phyloP scores from a whole-genome alignment of 2,329 filamentous ascomycete species.

The Cladosporium sp. region DNA sequence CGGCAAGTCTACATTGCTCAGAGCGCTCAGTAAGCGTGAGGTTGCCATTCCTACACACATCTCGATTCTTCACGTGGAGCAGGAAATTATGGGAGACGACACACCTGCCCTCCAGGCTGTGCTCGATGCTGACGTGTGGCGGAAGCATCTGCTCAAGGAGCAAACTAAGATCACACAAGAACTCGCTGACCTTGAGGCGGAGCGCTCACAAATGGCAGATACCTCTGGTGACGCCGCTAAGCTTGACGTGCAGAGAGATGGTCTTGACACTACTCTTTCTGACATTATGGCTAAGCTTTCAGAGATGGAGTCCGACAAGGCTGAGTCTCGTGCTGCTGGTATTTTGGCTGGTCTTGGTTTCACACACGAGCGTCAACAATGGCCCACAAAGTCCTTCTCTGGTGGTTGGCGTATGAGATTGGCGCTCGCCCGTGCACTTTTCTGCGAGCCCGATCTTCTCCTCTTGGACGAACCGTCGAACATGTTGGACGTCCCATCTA shows the following conservation, averaged over 20 bases:
- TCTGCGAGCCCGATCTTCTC: slow-evolving; percentile 94
- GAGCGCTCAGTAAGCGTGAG: slow-evolving; percentile 89
- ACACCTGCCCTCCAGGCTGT: slow-evolving; percentile 94
- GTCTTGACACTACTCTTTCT: slow-evolving; percentile 83
- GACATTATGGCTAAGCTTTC: slow-evolving; percentile 90
- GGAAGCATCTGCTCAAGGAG: slow-evolving; percentile 88
- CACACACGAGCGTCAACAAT: slow-evolving; percentile 88
- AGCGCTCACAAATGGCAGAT: slow-evolving; percentile 80
- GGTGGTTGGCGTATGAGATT: slow-evolving; percentile 99
- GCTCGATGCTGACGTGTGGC: slow-evolving; percentile 96
- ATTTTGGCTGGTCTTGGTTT: slow-evolving; percentile 97
- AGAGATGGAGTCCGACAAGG: slow-evolving; percentile 99
- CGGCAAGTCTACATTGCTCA: slow-evolving; percentile 78
- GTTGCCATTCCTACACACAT: slow-evolving; percentile 95
- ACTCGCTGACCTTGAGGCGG: slow-evolving; percentile 73
- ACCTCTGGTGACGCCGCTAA: slow-evolving; percentile 85
- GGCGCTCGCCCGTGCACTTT: slow-evolving; percentile 88
- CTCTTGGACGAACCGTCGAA: slow-evolving; percentile 99
- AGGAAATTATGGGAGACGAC: slow-evolving; percentile 96
- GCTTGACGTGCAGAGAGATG: slow-evolving; percentile 84
- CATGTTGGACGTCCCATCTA: slow-evolving; percentile 99
- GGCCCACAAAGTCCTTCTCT: slow-evolving; percentile 94
- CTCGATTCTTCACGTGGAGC: slow-evolving; percentile 97
- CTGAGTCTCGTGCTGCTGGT: slow-evolving; percentile 90
- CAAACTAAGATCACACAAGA: slow-evolving; percentile 82